Evolutionary conservation across 2,329 filamentous ascomycete species (phyloP).

Genomic region (Colletotrichum lindemuthianum): DNA sequence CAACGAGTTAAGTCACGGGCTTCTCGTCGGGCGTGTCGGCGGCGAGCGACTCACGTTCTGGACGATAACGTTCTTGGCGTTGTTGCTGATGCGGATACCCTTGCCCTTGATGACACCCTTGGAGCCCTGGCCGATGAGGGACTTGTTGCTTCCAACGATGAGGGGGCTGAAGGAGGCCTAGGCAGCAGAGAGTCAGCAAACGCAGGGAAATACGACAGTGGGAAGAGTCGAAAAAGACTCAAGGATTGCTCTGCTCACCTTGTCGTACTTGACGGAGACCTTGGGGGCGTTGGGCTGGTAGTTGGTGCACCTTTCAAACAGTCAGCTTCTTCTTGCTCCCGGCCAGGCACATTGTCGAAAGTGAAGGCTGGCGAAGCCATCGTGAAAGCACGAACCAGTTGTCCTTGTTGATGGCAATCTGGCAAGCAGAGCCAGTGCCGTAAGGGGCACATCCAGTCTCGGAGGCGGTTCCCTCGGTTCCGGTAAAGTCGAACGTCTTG

Average conservation of each 20-base stretch:
- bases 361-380: too few species aligned
- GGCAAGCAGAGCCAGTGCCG: constrained; percentile 34
- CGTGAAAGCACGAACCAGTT: too few species aligned
- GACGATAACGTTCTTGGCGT: constrained; percentile 53
- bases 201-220: too few species aligned
- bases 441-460: constrained; percentile 40
- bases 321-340: too few species aligned
- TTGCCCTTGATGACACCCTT: constrained; percentile 53
- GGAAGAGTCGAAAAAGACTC: too few species aligned
- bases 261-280: constrained; percentile 44
- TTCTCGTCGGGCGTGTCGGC: constrained; percentile 51
- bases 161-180: constrained; percentile 37
- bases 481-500: constrained; percentile 41
- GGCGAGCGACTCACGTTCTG: constrained; percentile 45
- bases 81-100: constrained; percentile 48
- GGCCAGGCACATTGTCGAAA: too few species aligned
- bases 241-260: constrained; percentile 32
- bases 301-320: constrained; percentile 27
- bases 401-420: constrained; percentile 40
- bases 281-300: constrained; percentile 36
- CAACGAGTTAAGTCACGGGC: constrained; percentile 20
- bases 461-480: constrained; percentile 38
- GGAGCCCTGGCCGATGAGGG: constrained; percentile 50
- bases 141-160: constrained; percentile 51
- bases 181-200: too few species aligned